A percentile compares a stretch with the other conserved stretches of the same genome.
phyloP scores from a whole-genome alignment of 1,284 basidiomycete species.

The Meira miltonrushii region DNA sequence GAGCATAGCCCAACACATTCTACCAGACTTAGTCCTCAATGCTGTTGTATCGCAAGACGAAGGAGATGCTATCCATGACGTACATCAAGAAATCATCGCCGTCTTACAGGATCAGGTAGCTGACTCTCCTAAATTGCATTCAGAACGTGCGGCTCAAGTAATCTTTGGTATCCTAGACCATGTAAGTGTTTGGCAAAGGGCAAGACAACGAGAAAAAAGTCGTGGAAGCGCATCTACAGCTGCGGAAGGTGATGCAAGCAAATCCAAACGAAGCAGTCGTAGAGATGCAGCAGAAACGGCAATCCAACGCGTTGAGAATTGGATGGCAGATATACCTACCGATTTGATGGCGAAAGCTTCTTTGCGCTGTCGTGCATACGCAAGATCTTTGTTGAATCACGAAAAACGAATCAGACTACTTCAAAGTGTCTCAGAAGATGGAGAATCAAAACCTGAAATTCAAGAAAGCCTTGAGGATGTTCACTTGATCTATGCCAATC shows the following conservation, averaged over 20 bases:
- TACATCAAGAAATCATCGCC: constrained; percentile 70
- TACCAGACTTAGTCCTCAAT: constrained; percentile 87
- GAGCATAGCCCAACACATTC: constrained; percentile 77
- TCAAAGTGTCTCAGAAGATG: constrained; percentile 16
- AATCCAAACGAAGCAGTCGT: background rate
- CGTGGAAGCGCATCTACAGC: background rate
- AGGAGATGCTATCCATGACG: constrained; percentile 58
- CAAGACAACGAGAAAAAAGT: constrained; percentile 51
- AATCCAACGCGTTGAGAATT: constrained; percentile 62
- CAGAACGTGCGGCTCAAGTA: constrained; percentile 62
- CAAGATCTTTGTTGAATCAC: constrained; percentile 88
- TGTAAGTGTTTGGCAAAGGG: constrained; percentile 78
- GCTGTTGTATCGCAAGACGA: constrained; percentile 74
- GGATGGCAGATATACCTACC: constrained; percentile 77
- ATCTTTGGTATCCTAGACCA: constrained; percentile 94
- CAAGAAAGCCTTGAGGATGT: constrained; percentile 81
- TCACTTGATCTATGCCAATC: constrained; percentile 90
- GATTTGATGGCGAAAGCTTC: constrained; percentile 89
- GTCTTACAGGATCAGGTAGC: constrained; percentile 81
- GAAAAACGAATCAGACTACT: constrained; percentile 60
- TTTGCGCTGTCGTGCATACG: constrained; percentile 86
- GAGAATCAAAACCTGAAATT: constrained; percentile 34
- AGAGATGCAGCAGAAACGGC: constrained; percentile 24
- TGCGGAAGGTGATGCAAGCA: constrained; percentile 11
- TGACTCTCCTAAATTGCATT: constrained; percentile 25